Conservation (phyloP, 345 rosid species). For the Noccaea bulbosa region DNA sequence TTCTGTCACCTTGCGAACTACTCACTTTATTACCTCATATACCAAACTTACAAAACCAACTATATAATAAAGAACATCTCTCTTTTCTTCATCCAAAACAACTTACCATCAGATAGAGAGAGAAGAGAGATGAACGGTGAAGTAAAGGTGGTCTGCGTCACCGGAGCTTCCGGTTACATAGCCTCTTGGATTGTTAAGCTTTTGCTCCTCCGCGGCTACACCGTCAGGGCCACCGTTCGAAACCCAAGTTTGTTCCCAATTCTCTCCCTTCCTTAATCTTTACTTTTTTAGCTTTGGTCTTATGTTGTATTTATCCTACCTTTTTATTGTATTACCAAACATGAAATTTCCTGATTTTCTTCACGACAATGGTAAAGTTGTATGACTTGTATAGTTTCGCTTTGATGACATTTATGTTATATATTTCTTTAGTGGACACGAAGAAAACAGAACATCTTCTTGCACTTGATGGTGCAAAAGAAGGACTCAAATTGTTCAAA, state of each 20-base stretch:
- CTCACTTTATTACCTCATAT: no score
- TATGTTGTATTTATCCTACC: neutral
- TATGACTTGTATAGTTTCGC: neutral
- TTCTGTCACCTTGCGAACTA: no score
- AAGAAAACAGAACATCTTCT: conserved; percentile 40
- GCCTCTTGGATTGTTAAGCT: conserved; percentile 59
- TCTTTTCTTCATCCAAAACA: no score
- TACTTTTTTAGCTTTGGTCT: neutral
- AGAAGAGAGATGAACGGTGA: conserved; percentile 27
- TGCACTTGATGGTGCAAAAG: conserved; percentile 41
- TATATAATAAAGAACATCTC: no score
- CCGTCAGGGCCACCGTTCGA: conserved; percentile 48
- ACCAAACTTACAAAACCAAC: no score
- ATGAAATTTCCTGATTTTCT: neutral
- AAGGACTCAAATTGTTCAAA: conserved; percentile 43
- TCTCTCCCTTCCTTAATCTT: no score
- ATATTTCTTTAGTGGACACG: conserved; percentile 34
- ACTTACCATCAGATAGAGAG: no score
- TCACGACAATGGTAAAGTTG: neutral
- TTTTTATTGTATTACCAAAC: neutral
- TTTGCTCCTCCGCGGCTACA: conserved; percentile 52
- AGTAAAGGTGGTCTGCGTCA: conserved; percentile 50
- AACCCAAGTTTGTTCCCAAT: conserved; percentile 25
- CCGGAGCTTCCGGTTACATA: conserved; percentile 54
- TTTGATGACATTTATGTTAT: conserved; percentile 1